Evolutionary conservation across 2,329 filamentous ascomycete species (phyloP).

Genomic region (Monosporascus sp.): DNA sequence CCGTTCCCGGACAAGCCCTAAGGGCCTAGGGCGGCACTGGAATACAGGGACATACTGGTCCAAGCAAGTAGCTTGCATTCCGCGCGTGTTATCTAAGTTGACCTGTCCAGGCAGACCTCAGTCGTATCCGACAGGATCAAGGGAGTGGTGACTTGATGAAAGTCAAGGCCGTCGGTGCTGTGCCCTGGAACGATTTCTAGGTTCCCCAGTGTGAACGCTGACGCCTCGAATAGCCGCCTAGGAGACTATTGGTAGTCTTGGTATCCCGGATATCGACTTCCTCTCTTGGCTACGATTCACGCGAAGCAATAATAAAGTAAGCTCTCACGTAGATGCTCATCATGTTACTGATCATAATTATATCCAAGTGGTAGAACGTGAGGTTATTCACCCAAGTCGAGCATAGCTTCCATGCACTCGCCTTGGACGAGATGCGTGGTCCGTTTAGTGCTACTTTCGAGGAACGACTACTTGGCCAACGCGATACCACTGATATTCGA

Average conservation of each 20-base stretch:
- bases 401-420: slow-evolving; percentile 55
- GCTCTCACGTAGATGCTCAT: slow-evolving; percentile 1
- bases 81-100: slow-evolving; percentile 1
- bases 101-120: slow-evolving; percentile 25
- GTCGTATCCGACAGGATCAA: slow-evolving; percentile 35
- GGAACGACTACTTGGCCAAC: slow-evolving; percentile 38
- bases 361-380: slow-evolving; percentile 50
- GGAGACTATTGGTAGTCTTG: slow-evolving; percentile 44
- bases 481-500: slow-evolving; percentile 37
- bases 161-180: slow-evolving; percentile 38
- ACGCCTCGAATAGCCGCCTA: slow-evolving; percentile 35
- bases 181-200: not conserved
- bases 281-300: slow-evolving; percentile 42
- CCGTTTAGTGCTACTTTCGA: slow-evolving; percentile 53
- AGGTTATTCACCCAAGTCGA: slow-evolving; percentile 47
- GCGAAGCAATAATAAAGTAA: slow-evolving; percentile 38
- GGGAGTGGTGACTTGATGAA: slow-evolving; percentile 38
- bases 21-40: slow-evolving; percentile 34
- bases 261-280: slow-evolving; percentile 23
- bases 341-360: slow-evolving; percentile 28
- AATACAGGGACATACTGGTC: slow-evolving; percentile 40
- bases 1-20: slow-evolving; percentile 47
- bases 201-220: slow-evolving; percentile 1
- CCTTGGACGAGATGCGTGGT: slow-evolving; percentile 50
- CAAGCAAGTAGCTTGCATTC: slow-evolving; percentile 22